Base-by-base conservation (phyloP, 306 rosid genomes). In the Sindora glabra region DNA sequence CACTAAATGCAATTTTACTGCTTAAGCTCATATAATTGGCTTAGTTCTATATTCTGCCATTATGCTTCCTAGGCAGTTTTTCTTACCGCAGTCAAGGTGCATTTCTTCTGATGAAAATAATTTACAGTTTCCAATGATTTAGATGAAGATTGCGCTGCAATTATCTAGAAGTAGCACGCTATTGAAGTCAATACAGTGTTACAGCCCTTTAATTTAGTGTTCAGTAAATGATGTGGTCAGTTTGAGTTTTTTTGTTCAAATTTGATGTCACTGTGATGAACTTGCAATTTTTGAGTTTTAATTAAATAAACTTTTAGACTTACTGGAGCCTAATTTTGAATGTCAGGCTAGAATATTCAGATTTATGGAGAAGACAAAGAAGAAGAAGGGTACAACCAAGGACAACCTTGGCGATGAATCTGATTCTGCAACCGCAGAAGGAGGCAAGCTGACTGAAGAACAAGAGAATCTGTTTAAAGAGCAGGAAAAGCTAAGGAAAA, bases 281-380 rank as follows among this genome's bases (percentile, higher is more conserved):
- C 42, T 64, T 16, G 26, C 37, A 41, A 48, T 30, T 18, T 45
- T 45, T 40, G 68, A 34, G 34, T 23, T 5, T 65, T 49, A 14
- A 15, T 64, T 62, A 46, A 32, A 47, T 65, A 72, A 77, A 53
- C 32, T 4, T 14, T 22, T 48, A 25, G 50, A 46, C 53, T 67
- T 56, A 23, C n/a, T n/a, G n/a, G n/a, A n/a, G n/a, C n/a, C n/a
- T n/a, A n/a, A n/a, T n/a, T 55, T 33, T 73, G 74, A 78, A 63
- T 55, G 62, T 26, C 82, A 92, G 99, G 90, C 77, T 62, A 89
- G 76, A 84, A 74, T 92, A 70, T 80, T 65, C 64, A 65, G 23
- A 16, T 89, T 86, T 76, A 67, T 92, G 62, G 83, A 74, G 66
- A 83, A 76, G 65, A 67, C 82, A 55, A 87, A 69, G 72, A 74